phyloP scores from a whole-genome alignment of 805 yeast genomes.

The Candida germanica region DNA sequence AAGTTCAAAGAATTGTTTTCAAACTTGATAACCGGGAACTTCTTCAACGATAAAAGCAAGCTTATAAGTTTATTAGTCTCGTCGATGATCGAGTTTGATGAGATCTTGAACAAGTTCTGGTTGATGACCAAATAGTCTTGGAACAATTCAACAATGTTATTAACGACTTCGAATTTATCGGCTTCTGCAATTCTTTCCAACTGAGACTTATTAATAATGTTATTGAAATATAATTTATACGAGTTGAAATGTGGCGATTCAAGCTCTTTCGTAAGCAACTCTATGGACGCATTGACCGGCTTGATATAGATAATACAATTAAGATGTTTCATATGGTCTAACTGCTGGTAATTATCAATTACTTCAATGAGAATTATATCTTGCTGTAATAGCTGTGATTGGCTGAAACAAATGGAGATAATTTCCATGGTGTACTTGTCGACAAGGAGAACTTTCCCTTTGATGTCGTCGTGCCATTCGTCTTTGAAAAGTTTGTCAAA shows the following conservation, averaged over 20 bases:
- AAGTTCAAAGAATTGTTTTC: conserved; percentile 68
- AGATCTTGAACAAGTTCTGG: conserved; percentile 51
- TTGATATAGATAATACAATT: conserved; percentile 76
- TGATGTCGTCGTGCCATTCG: conserved; percentile 10
- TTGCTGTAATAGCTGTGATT: conserved; percentile 73
- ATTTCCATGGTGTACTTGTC: conserved; percentile 80
- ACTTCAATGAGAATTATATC: conserved; percentile 81
- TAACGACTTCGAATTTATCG: conserved; percentile 80
- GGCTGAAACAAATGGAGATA: conserved; percentile 86
- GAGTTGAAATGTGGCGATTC: conserved; percentile 73
- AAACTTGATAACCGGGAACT: conserved; percentile 75
- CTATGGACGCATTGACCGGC: conserved; percentile 66
- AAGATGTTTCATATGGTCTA: conserved; percentile 64
- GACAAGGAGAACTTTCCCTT: conserved; percentile 57
- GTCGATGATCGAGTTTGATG: conserved; percentile 27
- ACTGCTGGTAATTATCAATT: conserved; percentile 53
- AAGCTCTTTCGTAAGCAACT: conserved; percentile 61
- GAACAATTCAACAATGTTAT: conserved; percentile 76
- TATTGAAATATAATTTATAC: conserved; percentile 78
- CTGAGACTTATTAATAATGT: conserved; percentile 69
- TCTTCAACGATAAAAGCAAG: conserved; percentile 65
- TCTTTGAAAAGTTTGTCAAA: conserved; percentile 27
- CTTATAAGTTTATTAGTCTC: conserved; percentile 46
- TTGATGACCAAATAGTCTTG: conserved; percentile 79
- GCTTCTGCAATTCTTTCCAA: conserved; percentile 86